Evolutionary conservation across 257 asterid genomes (phyloP).

Genomic region (Apocynum venetum): DNA sequence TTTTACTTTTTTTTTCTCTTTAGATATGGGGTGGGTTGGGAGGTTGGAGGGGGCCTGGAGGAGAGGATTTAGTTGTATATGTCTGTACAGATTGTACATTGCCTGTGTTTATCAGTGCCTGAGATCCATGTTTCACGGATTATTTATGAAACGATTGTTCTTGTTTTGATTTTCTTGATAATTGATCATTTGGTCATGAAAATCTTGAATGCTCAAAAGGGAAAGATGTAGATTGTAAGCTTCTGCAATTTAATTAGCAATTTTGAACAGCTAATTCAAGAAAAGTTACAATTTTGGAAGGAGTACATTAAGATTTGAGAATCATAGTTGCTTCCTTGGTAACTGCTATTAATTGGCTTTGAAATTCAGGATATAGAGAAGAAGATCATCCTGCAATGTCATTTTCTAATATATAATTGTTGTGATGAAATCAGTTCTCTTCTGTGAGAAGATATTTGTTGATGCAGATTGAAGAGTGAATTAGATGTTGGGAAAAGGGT

Average conservation of each 20-base stretch:
- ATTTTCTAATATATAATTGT: background rate
- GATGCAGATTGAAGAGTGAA: background rate
- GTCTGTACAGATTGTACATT: background rate
- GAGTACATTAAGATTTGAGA: background rate
- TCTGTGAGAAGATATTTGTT: background rate
- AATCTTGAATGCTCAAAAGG: background rate
- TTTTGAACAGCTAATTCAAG: background rate
- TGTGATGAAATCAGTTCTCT: background rate
- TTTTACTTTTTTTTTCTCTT: background rate
- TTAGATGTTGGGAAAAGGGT: background rate
- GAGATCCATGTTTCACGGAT: background rate
- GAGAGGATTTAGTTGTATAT: background rate
- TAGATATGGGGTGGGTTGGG: background rate
- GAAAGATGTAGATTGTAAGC: background rate
- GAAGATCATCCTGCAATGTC: background rate
- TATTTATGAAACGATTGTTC: background rate
- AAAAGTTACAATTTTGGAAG: background rate
- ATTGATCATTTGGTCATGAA: background rate
- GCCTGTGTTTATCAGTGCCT: constrained; percentile 4
- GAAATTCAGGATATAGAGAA: background rate
- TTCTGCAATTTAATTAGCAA: background rate
- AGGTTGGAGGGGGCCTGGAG: background rate
- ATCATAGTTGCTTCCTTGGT: background rate
- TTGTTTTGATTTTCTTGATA: background rate
- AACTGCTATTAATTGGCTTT: background rate